Conservation (phyloP, 345 rosid genomes). For the Abelmoschus esculentus region DNA sequence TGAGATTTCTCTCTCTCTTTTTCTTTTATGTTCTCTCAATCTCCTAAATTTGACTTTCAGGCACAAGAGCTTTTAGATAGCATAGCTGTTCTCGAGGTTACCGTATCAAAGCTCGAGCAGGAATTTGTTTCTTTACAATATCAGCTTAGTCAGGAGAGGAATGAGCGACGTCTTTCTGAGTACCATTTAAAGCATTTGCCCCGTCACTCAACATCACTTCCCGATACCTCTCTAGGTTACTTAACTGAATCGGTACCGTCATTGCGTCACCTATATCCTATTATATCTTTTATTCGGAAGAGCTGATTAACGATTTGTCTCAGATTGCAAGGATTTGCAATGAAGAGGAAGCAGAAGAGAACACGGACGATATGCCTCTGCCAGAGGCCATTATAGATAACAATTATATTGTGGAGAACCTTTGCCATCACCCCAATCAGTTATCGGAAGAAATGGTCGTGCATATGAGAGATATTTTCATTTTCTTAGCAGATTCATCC, state of each 20-base stretch:
- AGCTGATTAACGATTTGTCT: no score
- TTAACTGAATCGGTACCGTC: conserved; percentile 26
- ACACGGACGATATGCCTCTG: conserved; percentile 16
- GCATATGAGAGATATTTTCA: conserved; percentile 58
- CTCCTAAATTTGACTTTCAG: background rate
- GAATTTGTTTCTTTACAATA: conserved; percentile 54
- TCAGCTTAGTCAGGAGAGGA: conserved; percentile 80
- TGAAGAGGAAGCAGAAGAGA: no score
- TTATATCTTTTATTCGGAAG: conserved; percentile 10
- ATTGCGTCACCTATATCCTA: background rate
- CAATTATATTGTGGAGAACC: conserved; percentile 27
- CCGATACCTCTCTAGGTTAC: conserved; percentile 19
- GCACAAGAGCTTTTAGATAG: conserved; percentile 73
- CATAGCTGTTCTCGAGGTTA: conserved; percentile 53
- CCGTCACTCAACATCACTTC: conserved; percentile 23
- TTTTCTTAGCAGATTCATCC: conserved; percentile 53
- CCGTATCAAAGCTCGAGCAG: conserved; percentile 72
- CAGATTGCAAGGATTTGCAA: no score
- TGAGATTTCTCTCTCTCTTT: conserved; percentile 9
- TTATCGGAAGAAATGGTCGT: conserved; percentile 57
- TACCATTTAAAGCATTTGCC: conserved; percentile 43
- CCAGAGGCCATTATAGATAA: conserved; percentile 13
- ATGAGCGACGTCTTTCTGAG: no score
- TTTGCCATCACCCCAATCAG: conserved; percentile 43
- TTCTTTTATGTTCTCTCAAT: conserved; percentile 9